phyloP scores from a whole-genome alignment of 805 yeast genomes.

The Danielozyma ontarioensis region DNA sequence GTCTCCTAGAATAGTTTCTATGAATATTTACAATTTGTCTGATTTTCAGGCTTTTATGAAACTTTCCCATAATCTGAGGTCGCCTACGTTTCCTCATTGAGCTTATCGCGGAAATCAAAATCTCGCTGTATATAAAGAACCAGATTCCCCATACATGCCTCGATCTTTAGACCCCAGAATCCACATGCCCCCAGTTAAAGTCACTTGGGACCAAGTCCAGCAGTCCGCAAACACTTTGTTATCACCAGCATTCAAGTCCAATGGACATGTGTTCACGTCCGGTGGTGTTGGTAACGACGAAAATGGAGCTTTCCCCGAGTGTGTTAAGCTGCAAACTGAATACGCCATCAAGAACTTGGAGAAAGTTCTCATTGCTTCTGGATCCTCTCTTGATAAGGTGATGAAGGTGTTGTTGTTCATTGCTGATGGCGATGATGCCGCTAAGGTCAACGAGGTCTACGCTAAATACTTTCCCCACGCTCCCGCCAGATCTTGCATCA shows the following conservation, averaged over 20 bases:
- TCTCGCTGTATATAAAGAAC: too few relatives aligned
- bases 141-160: too few relatives aligned
- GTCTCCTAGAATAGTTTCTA: too few relatives aligned
- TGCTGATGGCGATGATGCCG: neutral
- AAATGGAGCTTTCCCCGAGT: slow-evolving; percentile 1
- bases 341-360: slow-evolving; percentile 2
- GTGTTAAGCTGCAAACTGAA: slow-evolving; percentile 2
- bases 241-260: slow-evolving; percentile 9
- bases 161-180: too few relatives aligned
- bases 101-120: too few relatives aligned
- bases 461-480: slow-evolving; percentile 2
- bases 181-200: slow-evolving; percentile 18
- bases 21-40: too few relatives aligned
- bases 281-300: slow-evolving; percentile 2
- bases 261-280: slow-evolving; percentile 7
- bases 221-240: slow-evolving; percentile 2
- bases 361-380: slow-evolving; percentile 1
- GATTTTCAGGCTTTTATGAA: too few relatives aligned
- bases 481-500: slow-evolving; percentile 3
- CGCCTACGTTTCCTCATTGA: too few relatives aligned
- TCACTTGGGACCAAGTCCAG: slow-evolving; percentile 7
- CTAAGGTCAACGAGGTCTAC: slow-evolving; percentile 3
- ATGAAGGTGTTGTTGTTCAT: slow-evolving; percentile 4
- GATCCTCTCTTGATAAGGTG: slow-evolving; percentile 1
- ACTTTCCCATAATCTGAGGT: too few relatives aligned